Conservation (phyloP, 2,329 filamentous ascomycete genomes). For the Monosporascus sp. region DNA sequence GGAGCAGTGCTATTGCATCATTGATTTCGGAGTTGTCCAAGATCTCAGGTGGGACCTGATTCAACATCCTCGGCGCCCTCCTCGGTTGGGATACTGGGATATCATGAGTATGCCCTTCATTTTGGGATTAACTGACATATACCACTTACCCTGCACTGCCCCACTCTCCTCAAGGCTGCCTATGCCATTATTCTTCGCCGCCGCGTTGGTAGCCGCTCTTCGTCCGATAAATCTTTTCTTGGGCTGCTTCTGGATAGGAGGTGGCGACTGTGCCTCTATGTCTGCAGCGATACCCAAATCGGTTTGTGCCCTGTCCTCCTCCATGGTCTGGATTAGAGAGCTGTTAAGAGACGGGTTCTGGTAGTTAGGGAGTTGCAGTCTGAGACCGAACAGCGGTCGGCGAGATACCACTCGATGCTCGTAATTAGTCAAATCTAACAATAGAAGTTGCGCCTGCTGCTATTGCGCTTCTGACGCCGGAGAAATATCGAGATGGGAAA, state of each 20-base stretch:
- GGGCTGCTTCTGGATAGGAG: constrained; percentile 56
- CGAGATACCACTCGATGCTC: too few species aligned
- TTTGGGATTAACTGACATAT: neutral
- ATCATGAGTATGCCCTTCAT: constrained; percentile 1
- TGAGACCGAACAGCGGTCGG: too few species aligned
- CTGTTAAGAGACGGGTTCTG: too few species aligned
- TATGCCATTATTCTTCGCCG: constrained; percentile 35
- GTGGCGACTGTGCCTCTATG: constrained; percentile 43
- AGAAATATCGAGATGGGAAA: too few species aligned
- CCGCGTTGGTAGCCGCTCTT: constrained; percentile 61
- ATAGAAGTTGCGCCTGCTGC: too few species aligned
- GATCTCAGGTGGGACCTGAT: constrained; percentile 85
- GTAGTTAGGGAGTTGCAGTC: too few species aligned
- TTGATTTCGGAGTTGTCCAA: constrained; percentile 80
- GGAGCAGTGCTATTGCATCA: constrained; percentile 79
- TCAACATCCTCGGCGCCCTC: constrained; percentile 73
- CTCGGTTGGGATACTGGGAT: constrained; percentile 62
- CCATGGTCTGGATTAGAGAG: constrained; percentile 46
- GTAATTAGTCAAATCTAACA: too few species aligned
- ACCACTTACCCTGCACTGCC: constrained; percentile 60
- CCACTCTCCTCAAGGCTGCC: constrained; percentile 51
- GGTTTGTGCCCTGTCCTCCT: constrained; percentile 65
- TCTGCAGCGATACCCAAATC: constrained; percentile 67
- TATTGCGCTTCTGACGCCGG: too few species aligned
- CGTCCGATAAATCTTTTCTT: constrained; percentile 90